Evolutionary conservation across 2,329 filamentous ascomycete genomes (phyloP), one percentile per base, ranked within the genome.

Genomic region (Graphilbum ipis-grandicollis): DNA sequence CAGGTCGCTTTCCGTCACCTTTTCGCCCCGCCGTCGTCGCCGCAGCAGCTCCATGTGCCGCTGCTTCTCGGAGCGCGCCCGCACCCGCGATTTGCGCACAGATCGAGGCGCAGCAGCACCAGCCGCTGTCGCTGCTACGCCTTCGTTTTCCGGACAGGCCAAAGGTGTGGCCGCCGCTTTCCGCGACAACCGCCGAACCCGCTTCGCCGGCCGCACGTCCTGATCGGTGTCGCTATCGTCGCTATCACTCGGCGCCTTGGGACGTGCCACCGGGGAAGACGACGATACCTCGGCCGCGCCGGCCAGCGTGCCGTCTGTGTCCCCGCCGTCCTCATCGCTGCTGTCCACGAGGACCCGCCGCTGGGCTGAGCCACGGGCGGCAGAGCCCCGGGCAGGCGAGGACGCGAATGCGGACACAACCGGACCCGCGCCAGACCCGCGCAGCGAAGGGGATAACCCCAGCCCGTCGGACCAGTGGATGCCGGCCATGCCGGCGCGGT

Each of bases 1-100:
- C 3, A 46, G 15, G 13, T 46, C 47, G 29, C 37, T 41, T 8
- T 48, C 41, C 2, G 48, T 48, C 7, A 45, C 39, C 19, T 52
- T 49, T 5, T 52, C 49, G 13, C 51, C 51, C 19, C 43, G 39
- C 19, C 48, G 45, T 9, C 51, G 48, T 13, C 51, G 48, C 26
- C 51, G 47, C 3, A 52, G 44, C 4, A 53, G 41, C 39, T 54
- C 50, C 33, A 47, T 43, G 9, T 48, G 48, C 18, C 45, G 49
- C 34, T 52, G 43, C 19, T 28, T 28, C 14, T 28, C 26, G 5
- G 26, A 9, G 10, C 26, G 26, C 5, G 14, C 9, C 14, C 26
- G 26, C 5, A 28, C 9, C 14, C 26, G 26, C 5, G 26, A 12
- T 13, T 28, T 28, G 26, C 26, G 26, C 10, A 13, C 6, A 7